Base-by-base conservation (phyloP, 352 stramenopile genomes). In the Globisporangium recalcitrans region DNA sequence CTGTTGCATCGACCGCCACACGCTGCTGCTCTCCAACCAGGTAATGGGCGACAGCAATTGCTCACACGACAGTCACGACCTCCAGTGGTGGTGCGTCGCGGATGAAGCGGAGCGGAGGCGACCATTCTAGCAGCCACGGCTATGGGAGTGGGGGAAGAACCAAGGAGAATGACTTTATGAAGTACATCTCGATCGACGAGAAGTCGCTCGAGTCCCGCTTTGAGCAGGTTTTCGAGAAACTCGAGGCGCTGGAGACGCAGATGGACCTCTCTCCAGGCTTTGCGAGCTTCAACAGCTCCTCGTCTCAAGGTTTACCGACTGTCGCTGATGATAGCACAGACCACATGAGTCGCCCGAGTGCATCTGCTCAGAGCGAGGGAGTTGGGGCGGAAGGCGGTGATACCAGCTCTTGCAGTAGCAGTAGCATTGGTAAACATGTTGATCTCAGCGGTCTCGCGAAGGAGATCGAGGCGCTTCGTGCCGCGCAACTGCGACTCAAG, bases 181-280 rank as follows among this genome's bases (percentile, higher is more conserved):
- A 83, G 67, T 53, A 73, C 52, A 73, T 80, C 31, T 66, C 75
- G 3, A 65, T 81, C 46, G 73, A 81, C 44, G 65, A 81, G 9
- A 85, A 78, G 27, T 71, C 72, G 14, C 56, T 89, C 47, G 72
- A 89, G 48, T 52, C 71, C 3, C 77, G 78, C 7, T 83, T 89
- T 38, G 70, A 83, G 13, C 64, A 80, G 24, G 60, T 86, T 40
- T 76, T 86, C 26, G 71, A 63, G 10, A 75, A 77, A 16, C 60
- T 89, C 2, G 66, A 74, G 51, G 65, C 67, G 3, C 71, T 87
- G 3, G 77, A 89, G 52, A 52, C 53, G 5, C 64, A 57, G 13
- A 19, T 58, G 32, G 26, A 63, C 7, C 38, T 51, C 22, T 47
- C 51, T 6, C 21, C 27, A 32, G 21, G 7, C 26, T 21, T 54